Percentiles rank a stretch among this genome's conserved stretches.
Evolutionary conservation across 805 yeast species (phyloP).

Genomic region (Candida hispaniensis): DNA sequence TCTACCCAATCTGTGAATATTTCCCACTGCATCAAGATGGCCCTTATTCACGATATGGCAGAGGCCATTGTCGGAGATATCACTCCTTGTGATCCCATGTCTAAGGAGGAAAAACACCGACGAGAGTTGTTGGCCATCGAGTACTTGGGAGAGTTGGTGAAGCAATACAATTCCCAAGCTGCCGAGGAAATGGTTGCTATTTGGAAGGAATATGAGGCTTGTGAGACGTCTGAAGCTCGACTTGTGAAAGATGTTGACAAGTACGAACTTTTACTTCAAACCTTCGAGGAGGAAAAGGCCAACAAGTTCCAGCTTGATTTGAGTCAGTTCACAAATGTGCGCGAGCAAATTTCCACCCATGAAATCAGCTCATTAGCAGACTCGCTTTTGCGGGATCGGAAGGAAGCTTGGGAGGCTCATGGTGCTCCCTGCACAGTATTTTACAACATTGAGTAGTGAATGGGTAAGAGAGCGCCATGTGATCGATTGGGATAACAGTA

Average conservation of each 20-base stretch:
- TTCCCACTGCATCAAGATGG: conserved; percentile 66
- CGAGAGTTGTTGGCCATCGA: conserved; percentile 66
- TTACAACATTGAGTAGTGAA: no score
- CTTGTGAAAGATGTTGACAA: conserved; percentile 93
- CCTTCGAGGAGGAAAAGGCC: conserved; percentile 57
- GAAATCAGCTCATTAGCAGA: conserved; percentile 65
- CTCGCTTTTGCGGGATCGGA: conserved; percentile 41
- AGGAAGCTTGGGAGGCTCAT: conserved; percentile 33
- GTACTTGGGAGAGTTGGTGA: conserved; percentile 49
- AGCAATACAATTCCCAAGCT: conserved; percentile 54
- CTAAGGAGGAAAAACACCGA: conserved; percentile 71
- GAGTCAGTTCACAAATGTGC: conserved; percentile 57
- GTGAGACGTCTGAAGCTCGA: conserved; percentile 68
- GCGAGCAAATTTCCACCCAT: conserved; percentile 51
- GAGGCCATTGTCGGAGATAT: conserved; percentile 92
- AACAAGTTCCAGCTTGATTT: conserved; percentile 48
- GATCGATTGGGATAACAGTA: no score
- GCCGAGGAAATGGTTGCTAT: conserved; percentile 55
- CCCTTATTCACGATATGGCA: conserved; percentile 88
- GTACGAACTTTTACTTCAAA: conserved; percentile 57
- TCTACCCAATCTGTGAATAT: conserved; percentile 31
- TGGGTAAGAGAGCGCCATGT: no score
- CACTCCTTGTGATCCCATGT: conserved; percentile 66
- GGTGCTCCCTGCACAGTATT: no score
- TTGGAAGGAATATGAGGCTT: conserved; percentile 87